A percentile compares a stretch with the other conserved stretches of the same genome.
These are phyloP conservation scores for Trypanosoma rangeli DNA, from an alignment of 208 protist genomes.

Conservation along the genomic window DNA sequence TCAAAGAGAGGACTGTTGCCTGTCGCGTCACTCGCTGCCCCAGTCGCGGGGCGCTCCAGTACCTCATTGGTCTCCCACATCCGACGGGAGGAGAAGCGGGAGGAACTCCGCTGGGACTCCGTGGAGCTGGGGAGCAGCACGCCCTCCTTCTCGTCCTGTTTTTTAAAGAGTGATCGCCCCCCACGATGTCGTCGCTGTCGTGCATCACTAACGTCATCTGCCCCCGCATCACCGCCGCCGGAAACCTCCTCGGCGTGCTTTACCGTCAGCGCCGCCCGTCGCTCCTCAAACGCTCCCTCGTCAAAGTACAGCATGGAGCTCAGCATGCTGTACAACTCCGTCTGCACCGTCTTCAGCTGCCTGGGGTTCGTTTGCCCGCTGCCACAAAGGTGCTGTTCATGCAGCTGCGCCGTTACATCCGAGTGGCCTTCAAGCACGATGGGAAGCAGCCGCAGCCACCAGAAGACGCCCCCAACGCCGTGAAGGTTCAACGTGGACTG, in stretches of 20 bases:
- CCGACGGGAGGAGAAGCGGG: slow-evolving; percentile 25
- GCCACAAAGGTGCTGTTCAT: neutral
- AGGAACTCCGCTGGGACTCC: slow-evolving; percentile 15
- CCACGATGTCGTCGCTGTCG: slow-evolving; percentile 20
- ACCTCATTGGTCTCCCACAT: neutral
- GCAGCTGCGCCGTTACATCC: slow-evolving; percentile 7
- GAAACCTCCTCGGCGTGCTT: neutral
- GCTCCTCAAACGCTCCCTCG: slow-evolving; percentile 21
- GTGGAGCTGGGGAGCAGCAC: slow-evolving; percentile 26
- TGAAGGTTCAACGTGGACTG: slow-evolving; percentile 32
- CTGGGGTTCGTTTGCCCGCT: neutral
- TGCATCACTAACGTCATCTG: neutral
- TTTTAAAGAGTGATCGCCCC: slow-evolving; percentile 30
- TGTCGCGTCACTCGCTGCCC: neutral
- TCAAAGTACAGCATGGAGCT: slow-evolving; percentile 32
- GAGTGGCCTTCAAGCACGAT: slow-evolving; percentile 22
- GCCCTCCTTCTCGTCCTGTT: slow-evolving; percentile 13
- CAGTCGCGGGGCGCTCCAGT: neutral
- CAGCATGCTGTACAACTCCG: slow-evolving; percentile 13
- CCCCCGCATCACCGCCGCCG: neutral
- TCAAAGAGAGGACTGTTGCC: slow-evolving; percentile 33
- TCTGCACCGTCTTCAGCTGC: slow-evolving; percentile 13
- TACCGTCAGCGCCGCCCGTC: neutral
- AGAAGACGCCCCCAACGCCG: slow-evolving; percentile 33
- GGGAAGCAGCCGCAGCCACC: slow-evolving; percentile 40